A percentile compares a stretch with the other conserved stretches of the same genome.
Evolutionary conservation across 352 stramenopile species (phyloP).

Genomic region (Ophiocytium majus): DNA sequence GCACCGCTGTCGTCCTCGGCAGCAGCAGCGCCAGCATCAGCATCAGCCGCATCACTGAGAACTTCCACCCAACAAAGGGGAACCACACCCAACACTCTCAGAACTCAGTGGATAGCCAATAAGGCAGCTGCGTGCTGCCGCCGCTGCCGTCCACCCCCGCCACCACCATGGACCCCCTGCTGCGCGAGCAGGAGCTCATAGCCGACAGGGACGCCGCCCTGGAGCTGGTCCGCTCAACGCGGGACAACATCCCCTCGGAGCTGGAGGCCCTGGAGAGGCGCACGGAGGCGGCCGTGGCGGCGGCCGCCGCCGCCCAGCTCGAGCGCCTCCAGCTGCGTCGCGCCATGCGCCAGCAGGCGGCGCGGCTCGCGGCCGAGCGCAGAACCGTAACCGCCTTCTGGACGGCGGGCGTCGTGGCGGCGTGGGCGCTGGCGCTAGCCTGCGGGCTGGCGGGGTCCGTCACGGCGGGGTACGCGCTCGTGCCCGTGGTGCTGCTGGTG

Average conservation of each 20-base stretch:
- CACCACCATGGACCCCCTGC: no score
- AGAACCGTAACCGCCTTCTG: neutral
- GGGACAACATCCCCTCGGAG: neutral
- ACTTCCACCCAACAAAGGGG: neutral
- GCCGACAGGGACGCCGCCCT: neutral
- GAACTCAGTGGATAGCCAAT: neutral
- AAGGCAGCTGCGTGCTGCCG: neutral
- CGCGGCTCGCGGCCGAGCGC: no score
- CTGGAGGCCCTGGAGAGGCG: neutral
- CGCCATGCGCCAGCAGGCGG: neutral
- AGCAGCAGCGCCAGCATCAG: neutral
- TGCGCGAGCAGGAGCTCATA: no score
- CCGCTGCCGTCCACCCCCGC: no score
- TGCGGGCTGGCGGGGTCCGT: neutral
- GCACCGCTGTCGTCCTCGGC: no score
- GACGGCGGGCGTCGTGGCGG: neutral
- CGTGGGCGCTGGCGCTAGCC: neutral
- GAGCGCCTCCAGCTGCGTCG: neutral
- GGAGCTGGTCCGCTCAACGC: neutral
- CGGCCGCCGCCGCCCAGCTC: neutral
- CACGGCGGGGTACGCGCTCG: neutral
- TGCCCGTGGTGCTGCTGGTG: neutral
- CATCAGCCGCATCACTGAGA: neutral
- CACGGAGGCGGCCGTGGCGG: neutral
- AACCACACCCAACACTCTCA: neutral